Base-by-base conservation (phyloP, 2,329 filamentous ascomycete genomes). In the Colletotrichum musicola region DNA sequence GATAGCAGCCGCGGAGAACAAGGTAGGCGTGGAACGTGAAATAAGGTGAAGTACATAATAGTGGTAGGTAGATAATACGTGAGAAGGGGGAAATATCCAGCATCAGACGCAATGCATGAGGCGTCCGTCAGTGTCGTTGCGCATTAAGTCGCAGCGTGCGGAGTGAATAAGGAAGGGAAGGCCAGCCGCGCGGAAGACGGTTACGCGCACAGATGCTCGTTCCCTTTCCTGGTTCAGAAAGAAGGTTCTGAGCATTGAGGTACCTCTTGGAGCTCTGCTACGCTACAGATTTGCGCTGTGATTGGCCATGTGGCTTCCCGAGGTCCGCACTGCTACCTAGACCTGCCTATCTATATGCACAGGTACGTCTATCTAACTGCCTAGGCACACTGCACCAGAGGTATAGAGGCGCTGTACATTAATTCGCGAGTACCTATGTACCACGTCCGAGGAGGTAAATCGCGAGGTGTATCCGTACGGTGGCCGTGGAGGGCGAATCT, bases 121-220 rank as follows among this genome's bases (percentile, higher is more conserved):
- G 30, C 30, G 30, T 35, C 30, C 30, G 30, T 35, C 30, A 35
- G 6, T 35, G 20, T 51, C 18, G 22, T 25, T 13, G 47, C 7
- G 44, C 4, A 25, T 25, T 25, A n/a, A n/a, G n/a, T n/a, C 22
- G 22, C 22, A 18, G 44, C 18, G 14, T 14, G 22, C 20, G 30
- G 58, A 53, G 57, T 30, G 20, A 30, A 20, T 10, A 42, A 18
- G 62, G 27, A 42, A 18, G 62, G 27, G 51, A 57, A 59, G 22
- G 44, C 35, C 44, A 64, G 53, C 54, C 62, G 46, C 54, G 62
- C 35, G 54, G 62, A 64, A 59, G 42, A 22, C 54, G 54, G 35
- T 20, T 14, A 35, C 35, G 20, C 27, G 27, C 27, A 42, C 53
- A 14, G 30, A 25, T n/a, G 18, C 13, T 13, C 40, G n/a, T n/a